Percentiles rank a stretch among this genome's conserved stretches.
Evolutionary conservation across 2,329 filamentous ascomycete genomes (phyloP).

Genomic region (Geosmithia putterillii): DNA sequence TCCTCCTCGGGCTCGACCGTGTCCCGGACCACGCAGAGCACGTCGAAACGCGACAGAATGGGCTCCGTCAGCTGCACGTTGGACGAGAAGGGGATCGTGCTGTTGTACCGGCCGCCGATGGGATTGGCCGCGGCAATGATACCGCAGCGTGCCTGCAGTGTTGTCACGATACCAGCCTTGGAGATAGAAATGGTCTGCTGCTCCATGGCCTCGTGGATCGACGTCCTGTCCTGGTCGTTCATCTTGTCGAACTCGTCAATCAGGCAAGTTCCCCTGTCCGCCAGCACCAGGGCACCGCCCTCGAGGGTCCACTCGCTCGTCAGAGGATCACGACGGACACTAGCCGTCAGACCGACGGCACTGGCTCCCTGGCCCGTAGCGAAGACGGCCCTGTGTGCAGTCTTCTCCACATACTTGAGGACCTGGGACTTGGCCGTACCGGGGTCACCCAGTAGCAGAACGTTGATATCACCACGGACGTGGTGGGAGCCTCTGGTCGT

Average conservation of each 20-base stretch:
- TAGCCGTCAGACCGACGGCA: slow-evolving; percentile 93
- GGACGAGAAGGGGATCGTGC: slow-evolving; percentile 86
- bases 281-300: slow-evolving; percentile 87
- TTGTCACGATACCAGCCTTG: slow-evolving; percentile 96
- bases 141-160: slow-evolving; percentile 86
- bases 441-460: slow-evolving; percentile 88
- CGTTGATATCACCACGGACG: slow-evolving; percentile 95
- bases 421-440: slow-evolving; percentile 97
- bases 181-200: slow-evolving; percentile 99
- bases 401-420: slow-evolving; percentile 96
- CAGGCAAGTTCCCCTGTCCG: slow-evolving; percentile 86
- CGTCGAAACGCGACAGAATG: slow-evolving; percentile 95
- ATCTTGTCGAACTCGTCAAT: slow-evolving; percentile 99
- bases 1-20: slow-evolving; percentile 89
- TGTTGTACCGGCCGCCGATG: slow-evolving; percentile 92
- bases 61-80: slow-evolving; percentile 97
- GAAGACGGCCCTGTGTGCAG: slow-evolving; percentile 91
- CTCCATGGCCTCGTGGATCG: slow-evolving; percentile 99
- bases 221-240: slow-evolving; percentile 97
- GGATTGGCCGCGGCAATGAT: slow-evolving; percentile 96
- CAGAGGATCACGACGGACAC: slow-evolving; percentile 86
- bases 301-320: slow-evolving; percentile 97
- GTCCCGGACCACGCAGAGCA: slow-evolving; percentile 90
- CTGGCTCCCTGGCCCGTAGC: slow-evolving; percentile 95
- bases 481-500: slow-evolving; percentile 77